Percentiles rank a stretch among this genome's conserved stretches.
phyloP scores from a whole-genome alignment of 352 stramenopile genomes.

The Phytophthora aleatoria region DNA sequence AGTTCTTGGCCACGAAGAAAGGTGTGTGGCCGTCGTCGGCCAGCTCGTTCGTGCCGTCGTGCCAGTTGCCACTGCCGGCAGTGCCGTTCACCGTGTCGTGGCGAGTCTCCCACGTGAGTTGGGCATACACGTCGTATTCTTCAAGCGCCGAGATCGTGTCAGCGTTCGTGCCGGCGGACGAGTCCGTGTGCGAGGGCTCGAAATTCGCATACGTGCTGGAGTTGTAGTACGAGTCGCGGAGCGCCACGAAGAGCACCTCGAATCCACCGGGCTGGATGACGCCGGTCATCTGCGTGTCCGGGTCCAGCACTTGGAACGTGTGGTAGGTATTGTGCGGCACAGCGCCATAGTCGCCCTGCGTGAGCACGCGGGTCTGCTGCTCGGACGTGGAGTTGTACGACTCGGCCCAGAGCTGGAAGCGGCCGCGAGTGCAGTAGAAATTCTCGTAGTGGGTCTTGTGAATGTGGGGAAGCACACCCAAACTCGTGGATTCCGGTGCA shows the following conservation, averaged over 20 bases:
- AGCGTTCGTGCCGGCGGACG: constrained; percentile 37
- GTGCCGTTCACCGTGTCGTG: constrained; percentile 47
- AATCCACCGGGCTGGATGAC: constrained; percentile 61
- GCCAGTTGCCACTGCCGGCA: constrained; percentile 52
- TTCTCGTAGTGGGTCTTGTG: constrained; percentile 68
- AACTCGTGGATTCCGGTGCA: constrained; percentile 46
- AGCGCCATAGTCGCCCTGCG: constrained; percentile 57
- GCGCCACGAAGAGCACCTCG: constrained; percentile 58
- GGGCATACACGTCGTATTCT: constrained; percentile 53
- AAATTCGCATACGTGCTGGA: constrained; percentile 53
- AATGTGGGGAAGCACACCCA: constrained; percentile 58
- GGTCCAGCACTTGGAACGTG: constrained; percentile 59
- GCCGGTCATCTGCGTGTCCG: constrained; percentile 61
- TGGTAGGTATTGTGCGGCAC: constrained; percentile 65
- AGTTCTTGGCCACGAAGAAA: constrained; percentile 66
- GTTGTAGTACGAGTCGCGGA: constrained; percentile 46
- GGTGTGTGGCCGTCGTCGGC: constrained; percentile 46
- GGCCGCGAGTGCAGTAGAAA: constrained; percentile 60
- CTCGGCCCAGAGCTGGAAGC: constrained; percentile 57
- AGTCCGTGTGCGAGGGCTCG: constrained; percentile 34
- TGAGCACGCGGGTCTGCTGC: constrained; percentile 54
- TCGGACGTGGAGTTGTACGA: constrained; percentile 29
- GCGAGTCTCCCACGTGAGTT: constrained; percentile 47
- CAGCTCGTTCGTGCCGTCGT: constrained; percentile 54
- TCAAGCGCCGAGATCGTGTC: constrained; percentile 48